Conservation (phyloP, 257 asterid genomes). For the Linaria vulgaris region DNA sequence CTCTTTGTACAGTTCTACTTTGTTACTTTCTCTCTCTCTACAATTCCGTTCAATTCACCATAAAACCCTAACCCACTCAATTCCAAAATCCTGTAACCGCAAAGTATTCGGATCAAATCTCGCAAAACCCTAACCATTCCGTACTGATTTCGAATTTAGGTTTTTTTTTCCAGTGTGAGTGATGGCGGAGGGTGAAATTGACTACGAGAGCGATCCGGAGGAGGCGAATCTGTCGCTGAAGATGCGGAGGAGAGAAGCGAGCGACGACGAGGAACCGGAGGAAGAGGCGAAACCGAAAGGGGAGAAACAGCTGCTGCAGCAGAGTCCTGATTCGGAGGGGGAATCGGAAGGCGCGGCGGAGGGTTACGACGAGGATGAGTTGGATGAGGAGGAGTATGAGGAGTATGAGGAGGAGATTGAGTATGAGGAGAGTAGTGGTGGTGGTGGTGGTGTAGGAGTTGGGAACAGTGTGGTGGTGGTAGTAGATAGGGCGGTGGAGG, state of each 20-base stretch:
- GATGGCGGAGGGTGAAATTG: conserved; percentile 64
- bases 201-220: conserved; percentile 97
- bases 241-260: conserved; percentile 88
- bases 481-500: conserved; percentile 39
- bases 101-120: too few relatives aligned
- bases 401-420: conserved; percentile 46
- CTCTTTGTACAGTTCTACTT: too few relatives aligned
- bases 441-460: conserved; percentile 27
- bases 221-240: conserved; percentile 82
- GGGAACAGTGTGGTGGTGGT: conserved; percentile 36
- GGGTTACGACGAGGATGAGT: conserved; percentile 45
- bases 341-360: conserved; percentile 80
- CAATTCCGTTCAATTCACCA: too few relatives aligned
- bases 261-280: conserved; percentile 82
- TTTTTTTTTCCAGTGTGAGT: background rate
- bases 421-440: conserved; percentile 32
- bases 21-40: too few relatives aligned
- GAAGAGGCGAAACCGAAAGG: conserved; percentile 43
- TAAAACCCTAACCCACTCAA: too few relatives aligned
- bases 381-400: conserved; percentile 46
- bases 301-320: conserved; percentile 12
- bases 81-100: too few relatives aligned
- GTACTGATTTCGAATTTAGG: too few relatives aligned
- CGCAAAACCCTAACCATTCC: too few relatives aligned
- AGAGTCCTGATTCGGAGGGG: conserved; percentile 44